phyloP scores from a whole-genome alignment of 2,329 filamentous ascomycete species.

The Arthrinium puccinioides region DNA sequence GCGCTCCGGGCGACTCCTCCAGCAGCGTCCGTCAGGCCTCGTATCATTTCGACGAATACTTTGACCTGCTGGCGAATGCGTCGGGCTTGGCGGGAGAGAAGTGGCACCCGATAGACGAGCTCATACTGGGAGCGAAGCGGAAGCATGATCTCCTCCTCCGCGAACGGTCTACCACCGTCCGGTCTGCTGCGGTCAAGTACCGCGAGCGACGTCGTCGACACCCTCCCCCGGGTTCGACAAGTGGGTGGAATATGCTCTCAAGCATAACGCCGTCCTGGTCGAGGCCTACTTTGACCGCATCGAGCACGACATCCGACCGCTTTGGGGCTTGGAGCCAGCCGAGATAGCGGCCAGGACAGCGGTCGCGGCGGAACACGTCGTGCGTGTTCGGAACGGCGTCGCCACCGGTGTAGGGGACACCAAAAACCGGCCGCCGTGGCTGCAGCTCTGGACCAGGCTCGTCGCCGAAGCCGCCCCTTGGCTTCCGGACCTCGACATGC shows the following conservation, averaged over 20 bases:
- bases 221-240: constrained; percentile 52
- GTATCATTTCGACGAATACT: background rate
- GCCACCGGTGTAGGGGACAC: constrained; percentile 27
- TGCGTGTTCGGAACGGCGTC: constrained; percentile 37
- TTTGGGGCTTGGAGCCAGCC: constrained; percentile 45
- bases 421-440: constrained; percentile 29
- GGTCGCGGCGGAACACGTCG: constrained; percentile 32
- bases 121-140: constrained; percentile 18
- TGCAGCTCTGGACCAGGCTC: constrained; percentile 39
- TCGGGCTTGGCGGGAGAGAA: background rate
- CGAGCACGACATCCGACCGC: constrained; percentile 53
- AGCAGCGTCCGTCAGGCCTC: background rate
- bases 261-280: constrained; percentile 43
- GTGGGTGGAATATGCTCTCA: constrained; percentile 47
- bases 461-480: constrained; percentile 39
- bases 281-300: constrained; percentile 59
- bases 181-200: constrained; percentile 47
- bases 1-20: background rate
- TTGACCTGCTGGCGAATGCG: background rate
- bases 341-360: constrained; percentile 23
- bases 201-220: constrained; percentile 49
- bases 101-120: background rate
- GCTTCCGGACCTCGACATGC: constrained; percentile 59
- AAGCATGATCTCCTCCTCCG: constrained; percentile 30
- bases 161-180: constrained; percentile 39